Conservation (phyloP, 768 basidiomycete species). For the Dentipellis sp. region DNA sequence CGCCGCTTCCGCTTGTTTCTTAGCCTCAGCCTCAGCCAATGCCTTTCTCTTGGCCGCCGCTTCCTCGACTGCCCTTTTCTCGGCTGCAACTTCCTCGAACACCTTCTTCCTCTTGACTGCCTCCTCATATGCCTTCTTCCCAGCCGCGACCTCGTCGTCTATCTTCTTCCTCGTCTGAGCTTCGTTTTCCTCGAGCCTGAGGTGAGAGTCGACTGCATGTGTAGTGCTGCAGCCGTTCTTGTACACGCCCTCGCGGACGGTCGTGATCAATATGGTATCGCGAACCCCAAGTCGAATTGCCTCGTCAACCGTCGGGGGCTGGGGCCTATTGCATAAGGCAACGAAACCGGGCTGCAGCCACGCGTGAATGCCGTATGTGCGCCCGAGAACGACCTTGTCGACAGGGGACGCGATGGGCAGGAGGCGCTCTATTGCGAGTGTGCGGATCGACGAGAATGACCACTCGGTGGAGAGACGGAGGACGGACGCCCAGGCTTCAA, state of each 20-base stretch:
- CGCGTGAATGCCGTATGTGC: background rate
- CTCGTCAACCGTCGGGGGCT: background rate
- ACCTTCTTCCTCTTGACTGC: too few relatives aligned
- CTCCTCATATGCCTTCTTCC: too few relatives aligned
- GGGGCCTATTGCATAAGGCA: background rate
- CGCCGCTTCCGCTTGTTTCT: too few relatives aligned
- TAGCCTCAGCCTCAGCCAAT: too few relatives aligned
- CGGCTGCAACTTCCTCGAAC: too few relatives aligned
- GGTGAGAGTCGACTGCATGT: too few relatives aligned
- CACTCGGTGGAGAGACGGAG: background rate
- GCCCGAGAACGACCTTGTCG: background rate
- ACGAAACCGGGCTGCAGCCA: background rate
- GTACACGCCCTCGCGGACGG: background rate
- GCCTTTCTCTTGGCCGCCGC: too few relatives aligned
- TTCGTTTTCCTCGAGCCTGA: too few relatives aligned
- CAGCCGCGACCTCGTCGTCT: too few relatives aligned
- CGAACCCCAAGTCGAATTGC: background rate
- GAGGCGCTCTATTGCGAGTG: background rate
- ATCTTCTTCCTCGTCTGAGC: too few relatives aligned
- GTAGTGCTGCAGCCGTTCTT: too few relatives aligned
- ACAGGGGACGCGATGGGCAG: background rate
- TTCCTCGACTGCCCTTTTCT: too few relatives aligned
- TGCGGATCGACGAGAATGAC: background rate
- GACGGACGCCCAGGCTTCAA: background rate
- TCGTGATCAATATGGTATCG: background rate